Evolutionary conservation across 805 yeast species (phyloP).

Genomic region (Nakazawaea wyomingensis): DNA sequence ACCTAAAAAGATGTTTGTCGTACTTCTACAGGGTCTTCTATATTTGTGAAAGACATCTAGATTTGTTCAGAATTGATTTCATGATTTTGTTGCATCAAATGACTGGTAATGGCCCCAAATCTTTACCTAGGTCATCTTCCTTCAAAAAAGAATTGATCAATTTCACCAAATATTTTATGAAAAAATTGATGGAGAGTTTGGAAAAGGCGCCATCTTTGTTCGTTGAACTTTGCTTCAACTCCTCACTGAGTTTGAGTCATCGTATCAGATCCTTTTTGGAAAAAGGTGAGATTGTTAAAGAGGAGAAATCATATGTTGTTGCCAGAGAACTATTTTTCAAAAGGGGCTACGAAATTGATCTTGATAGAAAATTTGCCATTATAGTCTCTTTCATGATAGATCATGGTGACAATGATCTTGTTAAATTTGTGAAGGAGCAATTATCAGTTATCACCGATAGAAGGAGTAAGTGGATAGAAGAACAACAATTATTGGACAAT

Average conservation of each 20-base stretch:
- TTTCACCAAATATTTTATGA: conserved; percentile 62
- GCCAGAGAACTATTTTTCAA: conserved; percentile 23
- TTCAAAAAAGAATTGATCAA: conserved; percentile 58
- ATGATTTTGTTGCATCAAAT: conserved; percentile 52
- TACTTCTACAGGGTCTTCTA: conserved; percentile 71
- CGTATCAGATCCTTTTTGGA: conserved; percentile 45
- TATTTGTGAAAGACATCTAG: conserved; percentile 50
- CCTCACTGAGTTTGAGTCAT: conserved; percentile 26
- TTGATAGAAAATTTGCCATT: conserved; percentile 46
- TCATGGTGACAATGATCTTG: conserved; percentile 34
- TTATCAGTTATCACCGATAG: conserved; percentile 27
- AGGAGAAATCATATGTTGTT: conserved; percentile 13
- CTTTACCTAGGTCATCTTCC: conserved; percentile 38
- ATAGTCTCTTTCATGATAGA: conserved; percentile 44
- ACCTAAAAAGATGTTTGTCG: conserved; percentile 57
- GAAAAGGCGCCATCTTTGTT: conserved; percentile 48
- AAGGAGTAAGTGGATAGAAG: conserved; percentile 18
- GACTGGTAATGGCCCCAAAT: conserved; percentile 41
- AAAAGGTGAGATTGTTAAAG: conserved; percentile 47
- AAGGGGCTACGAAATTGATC: conserved; percentile 20
- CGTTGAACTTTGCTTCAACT: conserved; percentile 58
- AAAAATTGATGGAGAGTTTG: conserved; percentile 43
- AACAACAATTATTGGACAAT: conserved; percentile 11
- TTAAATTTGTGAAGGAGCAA: conserved; percentile 40
- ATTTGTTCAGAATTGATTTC: conserved; percentile 68